Base-by-base conservation (phyloP, 2,329 filamentous ascomycete species). In the Trichoderma koningii region DNA sequence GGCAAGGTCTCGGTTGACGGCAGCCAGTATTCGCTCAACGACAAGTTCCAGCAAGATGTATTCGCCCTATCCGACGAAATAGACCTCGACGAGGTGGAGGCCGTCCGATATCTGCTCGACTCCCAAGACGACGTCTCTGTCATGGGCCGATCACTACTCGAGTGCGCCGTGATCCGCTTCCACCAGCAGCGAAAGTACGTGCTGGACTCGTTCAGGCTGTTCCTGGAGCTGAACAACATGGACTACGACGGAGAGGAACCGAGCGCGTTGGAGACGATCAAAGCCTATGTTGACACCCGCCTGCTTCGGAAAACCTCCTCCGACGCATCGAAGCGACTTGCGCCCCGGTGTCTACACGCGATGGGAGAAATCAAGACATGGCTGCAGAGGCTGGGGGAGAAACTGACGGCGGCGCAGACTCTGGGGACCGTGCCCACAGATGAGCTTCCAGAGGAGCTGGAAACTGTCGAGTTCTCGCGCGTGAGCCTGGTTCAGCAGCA, bases 21-120 rank as follows among this genome's bases (percentile, higher is more conserved):
- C 68, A 84, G 86, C 41, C 87, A 93, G 72, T 98, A 92, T 76
- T 81, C 84, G 23, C 82, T 99, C 79, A 97, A 96, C 77, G 85
- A 91, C 64, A 88, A 92, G 68, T 98, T 99, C 77, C 88, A 94
- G 73, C 89, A 97, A 76, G 87, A 89, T 70, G 86, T 88, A 26
- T 82, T 96, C 38, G 86, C 92, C 71, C 82, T 99, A 44, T 91
- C 94, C 63, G 93, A 98, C 76, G 91, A 92, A 70, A 82, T 97
- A 67, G 89, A 97, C 72, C 82, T 99, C 60, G 93, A 99, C 77
- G 96, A 99, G 77, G 75, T 96, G 65, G 87, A 95, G 71, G 90
- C 94, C 19, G 91, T 92, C 10, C 84, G 85, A 69, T 85, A 95
- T 56, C 86, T 96, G 65, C 80, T 96, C 59, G 87, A 89, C 63